A percentile compares a stretch with the other conserved stretches of the same genome.
phyloP scores from a whole-genome alignment of 306 rosid species.

The Erythrophleum fordii region DNA sequence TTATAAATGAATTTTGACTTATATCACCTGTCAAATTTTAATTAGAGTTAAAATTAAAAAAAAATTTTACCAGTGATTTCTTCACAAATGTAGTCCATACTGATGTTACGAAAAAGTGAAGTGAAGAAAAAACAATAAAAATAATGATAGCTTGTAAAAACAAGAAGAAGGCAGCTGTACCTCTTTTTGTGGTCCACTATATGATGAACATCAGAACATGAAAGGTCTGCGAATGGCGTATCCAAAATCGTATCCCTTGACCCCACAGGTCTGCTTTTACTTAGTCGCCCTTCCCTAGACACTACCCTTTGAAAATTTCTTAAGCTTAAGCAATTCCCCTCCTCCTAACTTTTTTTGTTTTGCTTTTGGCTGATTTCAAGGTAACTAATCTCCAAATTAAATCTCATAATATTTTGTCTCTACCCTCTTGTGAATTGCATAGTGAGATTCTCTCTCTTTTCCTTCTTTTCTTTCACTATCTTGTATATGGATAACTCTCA shows the following conservation, averaged over 20 bases:
- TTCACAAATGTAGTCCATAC: too few relatives aligned
- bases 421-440: background rate
- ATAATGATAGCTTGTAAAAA: too few relatives aligned
- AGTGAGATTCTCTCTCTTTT: background rate
- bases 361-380: slow-evolving; percentile 17
- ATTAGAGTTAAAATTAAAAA: too few relatives aligned
- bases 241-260: background rate
- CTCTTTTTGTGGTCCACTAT: too few relatives aligned
- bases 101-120: too few relatives aligned
- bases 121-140: too few relatives aligned
- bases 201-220: too few relatives aligned
- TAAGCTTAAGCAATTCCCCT: background rate
- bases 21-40: too few relatives aligned
- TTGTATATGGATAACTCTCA: slow-evolving; percentile 1
- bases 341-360: background rate
- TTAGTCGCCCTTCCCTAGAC: background rate
- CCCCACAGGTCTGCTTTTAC: background rate
- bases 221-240: background rate
- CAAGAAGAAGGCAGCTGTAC: too few relatives aligned
- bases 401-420: background rate
- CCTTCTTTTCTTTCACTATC: background rate
- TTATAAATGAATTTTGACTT: too few relatives aligned
- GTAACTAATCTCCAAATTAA: background rate
- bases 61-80: too few relatives aligned
- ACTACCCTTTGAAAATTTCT: background rate